Evolutionary conservation across 495 filamentous ascomycete species (phyloP), one percentile per base, ranked within the genome.

Genomic region (Entonaema liquescens): DNA sequence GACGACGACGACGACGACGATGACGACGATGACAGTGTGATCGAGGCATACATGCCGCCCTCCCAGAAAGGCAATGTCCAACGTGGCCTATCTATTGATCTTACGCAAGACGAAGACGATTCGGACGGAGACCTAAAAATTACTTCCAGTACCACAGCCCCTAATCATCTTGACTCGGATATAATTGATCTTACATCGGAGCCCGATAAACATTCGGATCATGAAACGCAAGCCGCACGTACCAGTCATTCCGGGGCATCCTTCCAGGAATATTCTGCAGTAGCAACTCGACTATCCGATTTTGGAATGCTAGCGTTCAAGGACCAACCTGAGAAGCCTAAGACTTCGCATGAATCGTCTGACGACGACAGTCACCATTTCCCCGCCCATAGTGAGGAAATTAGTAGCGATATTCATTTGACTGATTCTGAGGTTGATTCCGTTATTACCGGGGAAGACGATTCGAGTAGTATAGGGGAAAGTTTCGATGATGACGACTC

Each of bases 1-100:
- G 79, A 79, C 35, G 83, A 84, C 6, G 77, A 81, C 8, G 83
- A 84, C 8, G 77, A 81, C 8, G 81, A 86, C 42, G 84, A 83
- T 12, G 86, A 81, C 40, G 80, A 82, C 40, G 80, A 82, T 55
- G 76, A 76, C 15, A 74, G 71, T 26, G 72, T 73, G 2, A 54
- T 72, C n/a, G 62, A 73, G 62, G 21, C 23, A 44, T 25, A 1
- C 9, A 38, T 59, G 35, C 23, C 23, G 2, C 17, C 68, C 61
- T 62, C 29, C 62, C 70, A 11, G 31, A 76, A 57, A 40, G 42
- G 8, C 31, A 40, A 17, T 70, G 4, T 61, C 15, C 67, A 72
- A 21, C 68, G 60, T 38, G 70, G 44, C 28, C 53, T 54, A 26
- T 59, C 67, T n/a, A 67, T 71, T 23, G 78, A 80, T 49, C 54